Percentiles rank a stretch among this genome's conserved stretches.
Evolutionary conservation across 2,329 filamentous ascomycete species (phyloP).

Genomic region (Zymoseptoria pseudotritici): DNA sequence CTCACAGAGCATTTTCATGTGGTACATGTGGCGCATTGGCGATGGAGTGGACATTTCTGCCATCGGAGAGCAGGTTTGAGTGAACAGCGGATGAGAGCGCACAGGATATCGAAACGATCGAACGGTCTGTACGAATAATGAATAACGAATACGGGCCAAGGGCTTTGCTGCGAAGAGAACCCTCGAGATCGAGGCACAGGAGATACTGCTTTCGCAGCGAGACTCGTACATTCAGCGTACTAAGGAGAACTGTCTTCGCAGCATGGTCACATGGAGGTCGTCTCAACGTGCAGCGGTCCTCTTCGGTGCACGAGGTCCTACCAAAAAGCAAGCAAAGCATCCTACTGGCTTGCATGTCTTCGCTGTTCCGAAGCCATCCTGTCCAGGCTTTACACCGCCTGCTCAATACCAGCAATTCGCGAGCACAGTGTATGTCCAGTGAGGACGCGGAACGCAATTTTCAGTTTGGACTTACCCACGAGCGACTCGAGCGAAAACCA

Average conservation of each 20-base stretch:
- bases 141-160: background rate
- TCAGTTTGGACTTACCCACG: too few relatives aligned
- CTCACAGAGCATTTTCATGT: conserved; percentile 79
- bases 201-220: background rate
- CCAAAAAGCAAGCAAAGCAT: background rate
- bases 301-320: background rate
- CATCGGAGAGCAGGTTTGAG: background rate
- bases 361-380: background rate
- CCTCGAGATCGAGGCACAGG: background rate
- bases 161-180: background rate
- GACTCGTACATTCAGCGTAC: too few relatives aligned
- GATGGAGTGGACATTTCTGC: conserved; percentile 11
- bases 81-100: background rate
- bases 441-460: too few relatives aligned
- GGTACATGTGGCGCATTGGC: conserved; percentile 76
- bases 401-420: background rate
- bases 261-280: too few relatives aligned
- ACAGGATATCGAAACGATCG: background rate
- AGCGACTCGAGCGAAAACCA: background rate
- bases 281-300: background rate
- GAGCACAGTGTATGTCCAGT: background rate
- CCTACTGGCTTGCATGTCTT: background rate
- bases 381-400: background rate
- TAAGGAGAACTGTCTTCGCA: too few relatives aligned
- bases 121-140: background rate